Evolutionary conservation across 768 basidiomycete species (phyloP).

Genomic region (Leccinum fibrillosum): DNA sequence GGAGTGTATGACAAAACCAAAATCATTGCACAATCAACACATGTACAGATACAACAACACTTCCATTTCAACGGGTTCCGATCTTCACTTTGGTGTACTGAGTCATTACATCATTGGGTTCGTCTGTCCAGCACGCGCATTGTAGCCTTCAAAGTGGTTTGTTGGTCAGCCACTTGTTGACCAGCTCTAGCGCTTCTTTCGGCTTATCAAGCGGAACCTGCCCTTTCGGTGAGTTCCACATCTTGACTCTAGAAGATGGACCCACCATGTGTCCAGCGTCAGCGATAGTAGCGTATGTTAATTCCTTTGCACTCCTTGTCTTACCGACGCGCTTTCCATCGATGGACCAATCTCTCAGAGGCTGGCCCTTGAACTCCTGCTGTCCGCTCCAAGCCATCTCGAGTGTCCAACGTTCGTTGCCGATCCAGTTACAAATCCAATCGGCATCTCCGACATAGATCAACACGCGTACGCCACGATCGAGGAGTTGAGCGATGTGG

Average conservation of each 20-base stretch:
- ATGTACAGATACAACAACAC: neutral
- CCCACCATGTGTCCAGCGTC: conserved; percentile 73
- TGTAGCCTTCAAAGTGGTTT: conserved; percentile 4
- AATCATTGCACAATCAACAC: conserved; percentile 1
- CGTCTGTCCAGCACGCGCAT: neutral
- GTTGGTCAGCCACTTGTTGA: conserved; percentile 43
- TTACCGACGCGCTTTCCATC: conserved; percentile 44
- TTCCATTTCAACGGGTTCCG: neutral
- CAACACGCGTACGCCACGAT: conserved; percentile 66
- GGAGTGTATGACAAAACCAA: neutral
- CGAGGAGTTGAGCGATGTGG: conserved; percentile 50
- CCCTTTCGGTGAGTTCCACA: neutral
- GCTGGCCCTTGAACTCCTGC: conserved; percentile 41
- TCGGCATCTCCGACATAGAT: conserved; percentile 70
- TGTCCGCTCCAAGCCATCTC: conserved; percentile 66
- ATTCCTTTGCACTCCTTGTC: conserved; percentile 48
- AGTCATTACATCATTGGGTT: neutral
- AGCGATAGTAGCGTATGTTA: conserved; percentile 60
- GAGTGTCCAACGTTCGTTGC: conserved; percentile 71
- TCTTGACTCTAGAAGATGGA: neutral
- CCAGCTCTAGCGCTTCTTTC: conserved; percentile 43
- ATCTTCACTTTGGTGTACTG: neutral
- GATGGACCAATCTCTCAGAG: conserved; percentile 56
- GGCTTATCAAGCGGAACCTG: conserved; percentile 62
- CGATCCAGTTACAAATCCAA: conserved; percentile 74